Percentiles rank a stretch among this genome's conserved stretches.
phyloP scores from a whole-genome alignment of 495 filamentous ascomycete genomes.

The Platismatia glauca region DNA sequence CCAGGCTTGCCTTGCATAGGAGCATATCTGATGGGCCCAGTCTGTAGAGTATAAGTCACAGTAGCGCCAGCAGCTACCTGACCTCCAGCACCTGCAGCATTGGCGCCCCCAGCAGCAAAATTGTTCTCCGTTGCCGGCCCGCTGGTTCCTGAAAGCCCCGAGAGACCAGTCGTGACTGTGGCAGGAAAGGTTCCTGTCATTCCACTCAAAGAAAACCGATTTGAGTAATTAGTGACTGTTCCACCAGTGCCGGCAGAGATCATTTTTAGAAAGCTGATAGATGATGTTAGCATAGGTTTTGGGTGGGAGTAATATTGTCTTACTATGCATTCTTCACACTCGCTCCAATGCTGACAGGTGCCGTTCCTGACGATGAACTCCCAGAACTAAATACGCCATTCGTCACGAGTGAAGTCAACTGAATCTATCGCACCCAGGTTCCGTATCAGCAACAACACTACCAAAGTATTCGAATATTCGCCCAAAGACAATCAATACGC shows the following conservation, averaged over 20 bases:
- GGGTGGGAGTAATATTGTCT: slow-evolving; percentile 8
- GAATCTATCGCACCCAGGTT: slow-evolving; percentile 33
- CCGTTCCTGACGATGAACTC: slow-evolving; percentile 42
- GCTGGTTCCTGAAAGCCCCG: slow-evolving; percentile 36
- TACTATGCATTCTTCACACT: slow-evolving; percentile 56
- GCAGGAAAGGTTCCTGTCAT: slow-evolving; percentile 58
- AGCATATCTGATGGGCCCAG: slow-evolving; percentile 57
- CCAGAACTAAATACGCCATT: slow-evolving; percentile 39
- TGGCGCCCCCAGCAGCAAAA: slow-evolving; percentile 21
- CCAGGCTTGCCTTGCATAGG: slow-evolving; percentile 62
- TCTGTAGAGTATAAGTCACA: slow-evolving; percentile 54
- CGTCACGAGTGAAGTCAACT: slow-evolving; percentile 34
- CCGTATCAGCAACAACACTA: slow-evolving; percentile 7
- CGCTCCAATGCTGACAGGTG: slow-evolving; percentile 41
- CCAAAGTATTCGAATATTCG: slow-evolving; percentile 8
- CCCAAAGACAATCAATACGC: slow-evolving; percentile 13
- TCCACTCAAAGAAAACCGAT: slow-evolving; percentile 54
- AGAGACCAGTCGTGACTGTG: slow-evolving; percentile 33
- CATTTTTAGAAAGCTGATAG: slow-evolving; percentile 56
- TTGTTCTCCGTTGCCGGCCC: slow-evolving; percentile 36
- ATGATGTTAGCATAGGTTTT: not conserved
- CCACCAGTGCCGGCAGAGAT: slow-evolving; percentile 43
- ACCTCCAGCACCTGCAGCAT: slow-evolving; percentile 17
- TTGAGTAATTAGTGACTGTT: slow-evolving; percentile 49
- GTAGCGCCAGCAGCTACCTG: slow-evolving; percentile 28